Evolutionary conservation across 2,329 filamentous ascomycete species (phyloP).

Genomic region (Fonsecaea pugnacius): DNA sequence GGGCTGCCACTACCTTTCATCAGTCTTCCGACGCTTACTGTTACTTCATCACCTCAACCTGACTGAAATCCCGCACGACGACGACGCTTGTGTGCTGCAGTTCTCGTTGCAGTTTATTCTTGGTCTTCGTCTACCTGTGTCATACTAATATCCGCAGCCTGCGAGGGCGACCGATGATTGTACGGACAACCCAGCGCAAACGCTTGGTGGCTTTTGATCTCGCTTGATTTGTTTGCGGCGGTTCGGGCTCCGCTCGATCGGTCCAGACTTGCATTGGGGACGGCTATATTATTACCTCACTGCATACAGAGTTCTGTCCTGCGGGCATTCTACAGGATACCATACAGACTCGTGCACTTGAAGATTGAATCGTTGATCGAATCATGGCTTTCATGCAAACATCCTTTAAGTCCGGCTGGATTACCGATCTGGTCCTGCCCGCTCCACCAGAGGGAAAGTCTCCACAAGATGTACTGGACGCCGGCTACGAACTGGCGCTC

Average conservation of each 20-base stretch:
- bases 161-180: background rate
- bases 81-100: background rate
- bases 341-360: background rate
- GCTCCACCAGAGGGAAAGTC: conserved; percentile 15
- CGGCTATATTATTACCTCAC: background rate
- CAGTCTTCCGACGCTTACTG: background rate
- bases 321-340: background rate
- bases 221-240: background rate
- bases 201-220: background rate
- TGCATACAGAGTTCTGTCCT: background rate
- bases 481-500: conserved; percentile 27
- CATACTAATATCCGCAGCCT: background rate
- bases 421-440: conserved; percentile 33
- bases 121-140: background rate
- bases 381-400: conserved; percentile 33
- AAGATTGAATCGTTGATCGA: background rate
- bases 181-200: background rate
- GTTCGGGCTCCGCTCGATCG: background rate
- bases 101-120: background rate
- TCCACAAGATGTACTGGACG: conserved; percentile 23
- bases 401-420: conserved; percentile 31
- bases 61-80: background rate
- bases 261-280: background rate
- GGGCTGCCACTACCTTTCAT: background rate
- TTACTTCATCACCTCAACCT: background rate